These are phyloP conservation scores for Chenopodium suecicum DNA, from an alignment of 148 eudicot genomes.

Conservation along the genomic window DNA sequence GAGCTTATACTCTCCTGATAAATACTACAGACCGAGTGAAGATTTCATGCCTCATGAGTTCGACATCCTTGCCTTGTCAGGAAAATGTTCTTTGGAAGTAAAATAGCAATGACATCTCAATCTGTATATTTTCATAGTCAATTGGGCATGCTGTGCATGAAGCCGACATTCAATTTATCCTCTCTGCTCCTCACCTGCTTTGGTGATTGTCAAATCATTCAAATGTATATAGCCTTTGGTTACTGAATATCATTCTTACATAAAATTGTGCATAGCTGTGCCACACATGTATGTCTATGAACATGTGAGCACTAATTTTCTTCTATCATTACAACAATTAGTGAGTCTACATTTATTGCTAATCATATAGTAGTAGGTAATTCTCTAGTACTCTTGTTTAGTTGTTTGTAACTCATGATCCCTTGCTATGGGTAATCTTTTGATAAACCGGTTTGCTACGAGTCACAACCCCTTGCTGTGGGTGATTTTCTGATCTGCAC, in stretches of 20 bases:
- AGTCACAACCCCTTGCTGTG: too few relatives aligned
- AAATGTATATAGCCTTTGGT: slow-evolving; percentile 14
- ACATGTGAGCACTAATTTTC: slow-evolving; percentile 1
- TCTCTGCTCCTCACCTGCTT: neutral
- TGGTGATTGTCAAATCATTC: neutral
- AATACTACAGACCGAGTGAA: slow-evolving; percentile 94
- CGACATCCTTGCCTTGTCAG: slow-evolving; percentile 50
- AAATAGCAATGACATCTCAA: neutral
- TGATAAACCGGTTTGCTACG: too few relatives aligned
- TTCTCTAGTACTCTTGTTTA: too few relatives aligned
- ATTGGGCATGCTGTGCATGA: slow-evolving; percentile 15
- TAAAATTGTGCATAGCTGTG: neutral
- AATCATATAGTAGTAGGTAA: too few relatives aligned
- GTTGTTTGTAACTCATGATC: too few relatives aligned
- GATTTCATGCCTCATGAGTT: slow-evolving; percentile 97
- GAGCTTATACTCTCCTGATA: slow-evolving; percentile 88
- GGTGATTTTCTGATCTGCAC: too few relatives aligned
- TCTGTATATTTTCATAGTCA: slow-evolving; percentile 7
- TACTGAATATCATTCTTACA: neutral
- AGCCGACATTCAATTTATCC: neutral
- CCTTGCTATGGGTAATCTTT: too few relatives aligned
- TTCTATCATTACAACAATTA: neutral
- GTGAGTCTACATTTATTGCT: neutral
- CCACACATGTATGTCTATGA: neutral
- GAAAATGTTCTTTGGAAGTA: slow-evolving; percentile 19